Evolutionary conservation across 2,329 filamentous ascomycete genomes (phyloP).

Genomic region (Fusarium sp.): DNA sequence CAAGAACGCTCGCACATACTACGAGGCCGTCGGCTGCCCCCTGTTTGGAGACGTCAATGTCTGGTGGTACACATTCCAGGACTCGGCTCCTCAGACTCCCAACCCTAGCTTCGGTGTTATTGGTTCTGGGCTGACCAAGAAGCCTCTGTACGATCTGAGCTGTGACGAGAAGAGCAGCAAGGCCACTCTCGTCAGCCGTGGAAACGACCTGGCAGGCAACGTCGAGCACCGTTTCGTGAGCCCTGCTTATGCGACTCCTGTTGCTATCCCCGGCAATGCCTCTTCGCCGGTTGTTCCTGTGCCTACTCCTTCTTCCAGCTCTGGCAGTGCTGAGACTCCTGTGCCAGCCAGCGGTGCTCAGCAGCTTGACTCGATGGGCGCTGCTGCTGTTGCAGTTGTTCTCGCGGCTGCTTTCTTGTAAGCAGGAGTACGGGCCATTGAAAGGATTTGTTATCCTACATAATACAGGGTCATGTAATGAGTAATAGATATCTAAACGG

Average conservation of each 20-base stretch:
- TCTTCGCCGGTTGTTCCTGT: conserved; percentile 29
- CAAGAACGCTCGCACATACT: conserved; percentile 81
- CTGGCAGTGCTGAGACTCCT: conserved; percentile 28
- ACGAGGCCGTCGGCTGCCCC: conserved; percentile 80
- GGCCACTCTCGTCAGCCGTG: conserved; percentile 22
- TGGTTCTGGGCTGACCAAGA: conserved; percentile 62
- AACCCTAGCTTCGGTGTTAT: conserved; percentile 78
- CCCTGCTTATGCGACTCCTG: conserved; percentile 17
- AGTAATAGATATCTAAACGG: conserved; percentile 2
- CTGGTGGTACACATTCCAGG: conserved; percentile 83
- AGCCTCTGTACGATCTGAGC: conserved; percentile 71
- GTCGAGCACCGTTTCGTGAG: conserved; percentile 21
- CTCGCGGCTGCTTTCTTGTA: conserved; percentile 49
- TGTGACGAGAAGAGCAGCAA: conserved; percentile 52
- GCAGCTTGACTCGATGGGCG: conserved; percentile 48
- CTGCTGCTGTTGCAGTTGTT: conserved; percentile 47
- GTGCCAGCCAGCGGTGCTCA: conserved; percentile 32
- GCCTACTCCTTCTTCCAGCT: conserved; percentile 39
- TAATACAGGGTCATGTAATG: conserved; percentile 6
- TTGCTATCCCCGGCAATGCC: conserved; percentile 40
- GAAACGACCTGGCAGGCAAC: conserved; percentile 5
- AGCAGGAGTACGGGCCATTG: background rate
- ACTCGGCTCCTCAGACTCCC: conserved; percentile 68
- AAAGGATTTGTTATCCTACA: conserved; percentile 6
- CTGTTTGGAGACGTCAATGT: conserved; percentile 72